phyloP scores from a whole-genome alignment of 345 rosid genomes.

The Excoecaria agallocha region DNA sequence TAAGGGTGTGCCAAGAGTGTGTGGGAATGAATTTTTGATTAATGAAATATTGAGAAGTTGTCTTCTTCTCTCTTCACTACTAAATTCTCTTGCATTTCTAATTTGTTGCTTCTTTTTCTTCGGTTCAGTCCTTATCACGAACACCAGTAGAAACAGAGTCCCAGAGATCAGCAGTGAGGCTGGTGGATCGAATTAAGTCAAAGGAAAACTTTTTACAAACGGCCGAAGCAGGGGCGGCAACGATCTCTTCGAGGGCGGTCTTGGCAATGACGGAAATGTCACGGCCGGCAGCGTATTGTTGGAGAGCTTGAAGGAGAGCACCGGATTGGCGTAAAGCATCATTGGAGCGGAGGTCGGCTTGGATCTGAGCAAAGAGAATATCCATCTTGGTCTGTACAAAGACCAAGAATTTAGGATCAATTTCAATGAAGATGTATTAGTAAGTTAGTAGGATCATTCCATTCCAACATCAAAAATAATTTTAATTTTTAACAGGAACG shows the following conservation, averaged over 20 bases:
- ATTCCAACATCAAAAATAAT: too few relatives aligned
- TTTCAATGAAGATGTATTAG: neutral
- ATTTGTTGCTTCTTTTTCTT: too few relatives aligned
- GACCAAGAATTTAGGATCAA: conserved; percentile 1
- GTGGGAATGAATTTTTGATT: too few relatives aligned
- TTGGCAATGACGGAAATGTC: conserved; percentile 91
- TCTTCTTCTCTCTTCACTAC: too few relatives aligned
- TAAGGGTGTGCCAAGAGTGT: too few relatives aligned
- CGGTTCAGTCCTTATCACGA: too few relatives aligned
- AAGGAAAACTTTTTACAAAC: conserved; percentile 96
- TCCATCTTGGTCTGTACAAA: conserved; percentile 48
- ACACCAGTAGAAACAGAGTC: conserved; percentile 79
- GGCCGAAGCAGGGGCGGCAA: conserved; percentile 88
- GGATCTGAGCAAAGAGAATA: conserved; percentile 95
- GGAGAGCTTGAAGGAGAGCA: conserved; percentile 93
- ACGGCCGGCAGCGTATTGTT: conserved; percentile 92
- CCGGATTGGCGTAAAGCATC: conserved; percentile 92
- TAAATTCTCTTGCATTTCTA: too few relatives aligned
- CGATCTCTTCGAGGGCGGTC: conserved; percentile 92
- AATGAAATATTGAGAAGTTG: too few relatives aligned
- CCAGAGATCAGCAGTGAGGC: conserved; percentile 94
- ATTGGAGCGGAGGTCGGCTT: conserved; percentile 97
- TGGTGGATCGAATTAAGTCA: conserved; percentile 93
- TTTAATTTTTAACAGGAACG: too few relatives aligned
- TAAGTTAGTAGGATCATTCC: too few relatives aligned